These are phyloP conservation scores for Talaromyces sp. DNA, from an alignment of 2,329 filamentous ascomycete genomes.

Conservation along the genomic window DNA sequence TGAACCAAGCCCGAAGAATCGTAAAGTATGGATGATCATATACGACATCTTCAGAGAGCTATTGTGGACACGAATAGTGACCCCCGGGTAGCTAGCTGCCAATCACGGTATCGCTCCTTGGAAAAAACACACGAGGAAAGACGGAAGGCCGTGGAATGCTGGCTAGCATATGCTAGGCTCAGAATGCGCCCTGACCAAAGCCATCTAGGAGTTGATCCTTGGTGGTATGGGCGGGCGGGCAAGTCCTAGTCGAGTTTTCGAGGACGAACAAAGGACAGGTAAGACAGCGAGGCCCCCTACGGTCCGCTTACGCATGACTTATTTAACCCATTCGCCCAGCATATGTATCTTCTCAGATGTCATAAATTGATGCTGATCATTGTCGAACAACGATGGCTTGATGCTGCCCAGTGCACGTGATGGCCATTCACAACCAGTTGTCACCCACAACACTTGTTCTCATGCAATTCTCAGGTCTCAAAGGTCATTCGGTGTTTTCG, in stretches of 20 bases:
- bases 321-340: not conserved
- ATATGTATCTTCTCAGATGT: not conserved
- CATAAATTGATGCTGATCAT: not conserved
- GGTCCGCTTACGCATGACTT: not conserved
- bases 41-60: not conserved
- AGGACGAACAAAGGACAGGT: not conserved
- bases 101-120: not conserved
- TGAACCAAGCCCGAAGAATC: not conserved
- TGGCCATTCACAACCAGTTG: not conserved
- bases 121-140: constrained; percentile 5
- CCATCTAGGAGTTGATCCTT: not conserved
- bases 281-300: not conserved
- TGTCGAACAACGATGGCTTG: not conserved
- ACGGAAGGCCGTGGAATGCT: constrained; percentile 18
- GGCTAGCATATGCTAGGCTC: constrained; percentile 12
- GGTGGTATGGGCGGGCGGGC: not conserved
- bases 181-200: not conserved
- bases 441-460: not conserved
- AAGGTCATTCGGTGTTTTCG: not conserved
- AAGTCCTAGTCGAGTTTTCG: not conserved
- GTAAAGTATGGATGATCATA: not conserved
- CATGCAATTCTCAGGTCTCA: not conserved
- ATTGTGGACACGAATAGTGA: not conserved
- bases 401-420: not conserved
- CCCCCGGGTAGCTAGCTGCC: not conserved